Percentiles rank a stretch among this genome's conserved stretches.
phyloP scores from a whole-genome alignment of 163 green algal genomes.

The Scenedesmus sp. region DNA sequence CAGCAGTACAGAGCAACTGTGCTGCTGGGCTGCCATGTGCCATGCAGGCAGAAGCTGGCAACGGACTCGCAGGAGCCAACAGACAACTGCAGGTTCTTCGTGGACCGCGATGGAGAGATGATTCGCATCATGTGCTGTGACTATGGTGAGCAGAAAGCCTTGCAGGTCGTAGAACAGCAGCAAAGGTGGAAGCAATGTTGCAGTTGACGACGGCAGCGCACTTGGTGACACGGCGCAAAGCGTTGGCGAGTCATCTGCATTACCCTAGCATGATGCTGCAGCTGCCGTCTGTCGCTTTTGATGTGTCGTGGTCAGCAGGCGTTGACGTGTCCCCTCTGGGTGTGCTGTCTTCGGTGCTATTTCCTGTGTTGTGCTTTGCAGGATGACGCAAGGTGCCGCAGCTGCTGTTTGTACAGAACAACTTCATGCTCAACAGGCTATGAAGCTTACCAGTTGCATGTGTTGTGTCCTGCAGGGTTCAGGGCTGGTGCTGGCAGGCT shows the following conservation, averaged over 20 bases:
- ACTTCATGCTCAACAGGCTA: neutral
- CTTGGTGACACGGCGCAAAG: neutral
- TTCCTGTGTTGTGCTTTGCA: too few relatives aligned
- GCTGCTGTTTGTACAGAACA: too few relatives aligned
- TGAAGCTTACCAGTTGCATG: neutral
- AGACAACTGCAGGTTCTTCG: constrained; percentile 50
- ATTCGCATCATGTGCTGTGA: constrained; percentile 84
- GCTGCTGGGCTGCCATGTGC: neutral
- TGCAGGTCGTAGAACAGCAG: neutral
- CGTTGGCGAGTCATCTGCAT: neutral
- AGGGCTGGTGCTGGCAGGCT: constrained; percentile 80
- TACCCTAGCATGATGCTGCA: neutral
- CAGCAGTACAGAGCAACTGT: neutral
- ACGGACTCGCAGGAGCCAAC: neutral
- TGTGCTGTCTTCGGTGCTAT: neutral
- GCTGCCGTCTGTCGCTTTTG: neutral
- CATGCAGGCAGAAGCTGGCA: constrained; percentile 15
- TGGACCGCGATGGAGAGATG: constrained; percentile 50
- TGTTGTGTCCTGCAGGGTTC: constrained; percentile 67
- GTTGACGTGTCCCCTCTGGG: neutral
- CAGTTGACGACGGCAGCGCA: too few relatives aligned
- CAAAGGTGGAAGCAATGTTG: neutral
- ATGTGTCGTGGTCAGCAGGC: neutral
- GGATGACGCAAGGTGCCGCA: too few relatives aligned
- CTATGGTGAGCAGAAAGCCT: constrained; percentile 67